These are phyloP conservation scores for Decorospora gaudefroyi DNA, from an alignment of 2,329 filamentous ascomycete species.

Conservation along the genomic window DNA sequence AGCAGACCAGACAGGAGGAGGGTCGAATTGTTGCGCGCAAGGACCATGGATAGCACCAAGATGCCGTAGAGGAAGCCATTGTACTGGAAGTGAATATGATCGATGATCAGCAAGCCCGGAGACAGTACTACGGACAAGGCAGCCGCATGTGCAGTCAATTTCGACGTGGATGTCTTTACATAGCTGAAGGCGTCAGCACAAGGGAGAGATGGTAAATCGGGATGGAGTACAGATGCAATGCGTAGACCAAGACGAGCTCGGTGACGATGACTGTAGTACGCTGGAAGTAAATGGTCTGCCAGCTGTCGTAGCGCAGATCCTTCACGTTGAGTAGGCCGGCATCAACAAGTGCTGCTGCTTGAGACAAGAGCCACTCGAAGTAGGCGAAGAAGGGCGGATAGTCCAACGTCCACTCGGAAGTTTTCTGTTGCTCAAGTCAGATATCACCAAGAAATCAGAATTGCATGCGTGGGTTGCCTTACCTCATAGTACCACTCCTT, in stretches of 20 bases:
- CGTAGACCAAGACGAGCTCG: slow-evolving; percentile 82
- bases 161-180: slow-evolving; percentile 73
- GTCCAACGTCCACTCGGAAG: slow-evolving; percentile 98
- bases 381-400: slow-evolving; percentile 98
- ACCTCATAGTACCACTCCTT: slow-evolving; percentile 94
- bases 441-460: too few relatives aligned
- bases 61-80: slow-evolving; percentile 96
- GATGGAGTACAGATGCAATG: slow-evolving; percentile 69
- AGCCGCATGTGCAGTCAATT: slow-evolving; percentile 78
- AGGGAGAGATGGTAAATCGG: background rate
- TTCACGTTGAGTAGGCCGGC: slow-evolving; percentile 79
- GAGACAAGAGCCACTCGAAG: slow-evolving; percentile 92
- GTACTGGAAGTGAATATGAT: slow-evolving; percentile 99
- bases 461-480: too few relatives aligned
- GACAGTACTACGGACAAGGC: slow-evolving; percentile 89
- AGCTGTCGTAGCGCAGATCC: slow-evolving; percentile 84
- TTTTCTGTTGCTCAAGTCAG: slow-evolving; percentile 60
- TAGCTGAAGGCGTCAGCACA: slow-evolving; percentile 59
- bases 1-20: slow-evolving; percentile 77
- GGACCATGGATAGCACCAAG: slow-evolving; percentile 80
- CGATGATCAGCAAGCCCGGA: slow-evolving; percentile 92
- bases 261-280: slow-evolving; percentile 82
- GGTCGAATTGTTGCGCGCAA: slow-evolving; percentile 75
- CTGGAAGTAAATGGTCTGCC: slow-evolving; percentile 94
- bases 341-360: slow-evolving; percentile 76